Evolutionary conservation across 202 grass and related monocot genomes (phyloP), one percentile per base, ranked within the genome.

Genomic region (Elaeis oleifera): DNA sequence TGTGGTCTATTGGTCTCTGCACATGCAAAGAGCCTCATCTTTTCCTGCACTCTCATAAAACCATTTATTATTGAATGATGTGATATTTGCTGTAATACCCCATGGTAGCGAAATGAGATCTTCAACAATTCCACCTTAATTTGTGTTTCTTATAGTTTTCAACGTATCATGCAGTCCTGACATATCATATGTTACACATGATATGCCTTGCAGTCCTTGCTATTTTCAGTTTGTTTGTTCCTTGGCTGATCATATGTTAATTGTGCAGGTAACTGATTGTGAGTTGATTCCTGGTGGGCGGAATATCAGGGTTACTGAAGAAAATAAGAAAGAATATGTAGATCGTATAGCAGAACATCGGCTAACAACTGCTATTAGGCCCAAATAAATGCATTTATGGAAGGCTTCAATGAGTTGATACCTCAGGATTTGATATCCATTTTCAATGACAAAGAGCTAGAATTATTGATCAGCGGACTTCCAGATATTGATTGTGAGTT

Each of bases 321-420:
- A 99, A 77, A 99, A 99, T 62, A 99, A 99, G 60, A 85, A 99
- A 27, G 94, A 99, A 76, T 99, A 99, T 76, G 94, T 99, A 49
- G 76, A 87, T 58, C 69, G 85, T 50, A 77, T 99, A 58, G 82
- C 70, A 52, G 94, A 99, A 32, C 94, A 99, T 86, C 81, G 75
- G 36, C 72, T 99, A 66, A 99, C 94, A 56, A 94, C 85, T 66
- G 88, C 94, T 55, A 99, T 99, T 65, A 84, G 85, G 55, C 94
- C 94, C 94, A 99, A 59, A 99, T 99, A 64, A 99, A 78, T 84
- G 88, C 85, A 56, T 99, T 99, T 56, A 65, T 99, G 72, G 94
- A 89, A 65, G 94, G 88, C 25, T 94, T 99, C 66, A 89, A 59
- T 75, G 94, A 99, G 21, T 81, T 99, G 59, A 94, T 99, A 63